Evolutionary conservation across 306 rosid species (phyloP), one percentile per base, ranked within the genome.

Genomic region (Alnus rubra): DNA sequence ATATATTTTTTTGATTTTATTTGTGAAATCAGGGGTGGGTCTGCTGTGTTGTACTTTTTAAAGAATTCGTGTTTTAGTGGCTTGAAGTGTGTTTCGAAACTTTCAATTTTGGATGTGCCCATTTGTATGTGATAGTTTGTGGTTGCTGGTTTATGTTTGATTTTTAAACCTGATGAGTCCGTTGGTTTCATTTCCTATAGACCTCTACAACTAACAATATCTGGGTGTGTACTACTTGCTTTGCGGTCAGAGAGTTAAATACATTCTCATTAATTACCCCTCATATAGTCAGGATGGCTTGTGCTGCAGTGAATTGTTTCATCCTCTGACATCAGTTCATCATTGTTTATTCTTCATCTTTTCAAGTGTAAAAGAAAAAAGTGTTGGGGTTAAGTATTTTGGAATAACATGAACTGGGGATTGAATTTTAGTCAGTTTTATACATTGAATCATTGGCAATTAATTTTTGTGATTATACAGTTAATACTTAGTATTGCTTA

Each of bases 361-460:
- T 30, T 37, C 55, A 47, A 70, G 53, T 44, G 30, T 12, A 23
- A 37, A 16, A 64, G n/a, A 7, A 23, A 58, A 11, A 74, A 31
- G 63, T 44, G 4, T 5, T 45, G 37, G 37, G 2, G 42, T 73
- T 77, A 33, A 49, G n/a, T 76, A 18, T 69, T 53, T 69, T 50
- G 78, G 52, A 49, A 71, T 39, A 71, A 45, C 69, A 31, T 23
- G 68, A 60, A 79, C 55, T 33, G 7, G 19, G 68, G 70, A 49
- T 52, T 71, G 37, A 54, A 28, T 71, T 79, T 31, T 42, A 14
- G 44, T 50, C 37, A 59, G 50, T 58, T 71, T 13, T 53, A 39
- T 31, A 53, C 13, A 51, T 63, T 73, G 74, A 35, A 49, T 56
- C 39, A 77, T 42, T 74, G 59, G 69, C 33, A 16, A 64, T 51